A percentile compares a stretch with the other conserved stretches of the same genome.
These are phyloP conservation scores for Malassezia psittaci DNA, from an alignment of 1,284 basidiomycete species.

Conservation along the genomic window DNA sequence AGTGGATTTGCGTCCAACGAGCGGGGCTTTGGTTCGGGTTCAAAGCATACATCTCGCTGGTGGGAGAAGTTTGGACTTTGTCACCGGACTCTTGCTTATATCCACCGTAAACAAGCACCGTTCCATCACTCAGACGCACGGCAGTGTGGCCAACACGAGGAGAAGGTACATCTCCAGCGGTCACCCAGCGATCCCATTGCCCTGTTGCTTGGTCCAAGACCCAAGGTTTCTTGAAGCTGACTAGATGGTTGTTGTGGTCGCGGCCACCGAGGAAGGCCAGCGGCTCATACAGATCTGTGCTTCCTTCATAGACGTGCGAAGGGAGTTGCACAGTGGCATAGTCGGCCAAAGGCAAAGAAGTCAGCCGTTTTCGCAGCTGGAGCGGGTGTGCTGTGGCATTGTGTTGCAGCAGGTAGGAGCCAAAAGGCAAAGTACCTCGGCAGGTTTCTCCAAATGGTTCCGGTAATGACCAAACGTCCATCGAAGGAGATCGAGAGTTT, in stretches of 20 bases:
- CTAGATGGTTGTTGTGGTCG: slow-evolving; percentile 25
- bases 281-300: slow-evolving; percentile 10
- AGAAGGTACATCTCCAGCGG: slow-evolving; percentile 28
- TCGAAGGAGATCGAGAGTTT: neutral
- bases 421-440: neutral
- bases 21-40: slow-evolving; percentile 28
- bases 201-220: slow-evolving; percentile 31
- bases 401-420: neutral
- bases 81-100: slow-evolving; percentile 18
- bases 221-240: slow-evolving; percentile 25
- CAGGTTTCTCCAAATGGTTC: neutral
- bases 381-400: neutral
- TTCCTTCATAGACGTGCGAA: slow-evolving; percentile 3
- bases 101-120: slow-evolving; percentile 46
- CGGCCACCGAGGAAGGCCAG: slow-evolving; percentile 45
- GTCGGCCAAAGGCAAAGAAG: slow-evolving; percentile 28
- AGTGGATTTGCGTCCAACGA: slow-evolving; percentile 17
- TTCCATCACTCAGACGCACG: slow-evolving; percentile 28
- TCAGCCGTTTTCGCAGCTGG: neutral
- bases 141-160: slow-evolving; percentile 45
- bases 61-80: slow-evolving; percentile 17
- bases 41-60: slow-evolving; percentile 36
- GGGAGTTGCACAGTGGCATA: slow-evolving; percentile 27
- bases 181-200: slow-evolving; percentile 31
- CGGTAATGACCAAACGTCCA: slow-evolving; percentile 7